Percentiles rank a stretch among this genome's conserved stretches.
Evolutionary conservation across 768 basidiomycete species (phyloP).

Genomic region (Dioszegia crocea): DNA sequence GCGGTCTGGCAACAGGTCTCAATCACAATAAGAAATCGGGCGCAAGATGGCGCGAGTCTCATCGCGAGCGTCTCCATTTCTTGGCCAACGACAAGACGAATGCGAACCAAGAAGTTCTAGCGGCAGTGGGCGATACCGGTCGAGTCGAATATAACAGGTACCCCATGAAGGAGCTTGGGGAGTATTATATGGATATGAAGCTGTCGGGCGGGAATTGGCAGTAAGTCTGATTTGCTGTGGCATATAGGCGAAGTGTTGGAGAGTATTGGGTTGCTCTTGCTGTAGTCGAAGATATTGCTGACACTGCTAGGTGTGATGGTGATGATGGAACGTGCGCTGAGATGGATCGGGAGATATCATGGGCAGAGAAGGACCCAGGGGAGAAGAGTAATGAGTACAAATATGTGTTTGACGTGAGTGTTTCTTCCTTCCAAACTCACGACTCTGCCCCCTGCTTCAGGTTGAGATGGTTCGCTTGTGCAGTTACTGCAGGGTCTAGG

Average conservation of each 20-base stretch:
- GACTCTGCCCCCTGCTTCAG: too few relatives aligned
- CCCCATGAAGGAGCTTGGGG: constrained; percentile 34
- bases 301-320: constrained; percentile 30
- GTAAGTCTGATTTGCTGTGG: not conserved
- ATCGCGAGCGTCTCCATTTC: constrained; percentile 48
- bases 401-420: constrained; percentile 51
- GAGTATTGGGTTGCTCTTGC: too few relatives aligned
- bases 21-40: constrained; percentile 44
- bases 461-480: too few relatives aligned
- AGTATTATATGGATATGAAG: constrained; percentile 50
- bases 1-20: constrained; percentile 48
- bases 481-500: not conserved
- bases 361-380: constrained; percentile 42
- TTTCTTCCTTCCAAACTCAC: not conserved
- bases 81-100: constrained; percentile 42
- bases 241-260: too few relatives aligned
- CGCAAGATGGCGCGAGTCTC: constrained; percentile 44
- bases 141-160: constrained; percentile 38
- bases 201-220: constrained; percentile 49
- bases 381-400: constrained; percentile 50
- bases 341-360: constrained; percentile 48
- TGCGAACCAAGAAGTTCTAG: constrained; percentile 34
- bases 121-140: constrained; percentile 40
- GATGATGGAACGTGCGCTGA: constrained; percentile 49
- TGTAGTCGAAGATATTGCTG: too few relatives aligned